Percentiles rank a stretch among this genome's conserved stretches.
Conservation (phyloP, 768 basidiomycete genomes). For the Termitomyces sp. region DNA sequence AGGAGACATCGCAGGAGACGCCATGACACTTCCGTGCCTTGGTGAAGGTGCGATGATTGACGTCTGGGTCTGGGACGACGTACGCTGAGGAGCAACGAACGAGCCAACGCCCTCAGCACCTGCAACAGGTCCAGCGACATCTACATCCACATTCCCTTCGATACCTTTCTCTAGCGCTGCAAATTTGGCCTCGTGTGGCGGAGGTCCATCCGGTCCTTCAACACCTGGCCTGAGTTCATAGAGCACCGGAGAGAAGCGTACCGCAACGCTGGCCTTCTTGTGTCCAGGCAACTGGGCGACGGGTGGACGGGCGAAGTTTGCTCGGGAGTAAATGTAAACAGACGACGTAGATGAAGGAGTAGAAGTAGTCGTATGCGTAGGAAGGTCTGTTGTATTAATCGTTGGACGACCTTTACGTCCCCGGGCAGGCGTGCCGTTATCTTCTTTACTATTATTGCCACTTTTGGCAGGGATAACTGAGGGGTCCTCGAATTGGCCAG, state of each 20-base stretch:
- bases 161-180: conserved; percentile 63
- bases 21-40: conserved; percentile 25
- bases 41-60: conserved; percentile 48
- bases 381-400: conserved; percentile 28
- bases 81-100: conserved; percentile 29
- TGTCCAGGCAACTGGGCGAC: conserved; percentile 95
- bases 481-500: conserved; percentile 95
- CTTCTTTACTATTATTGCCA: conserved; percentile 18
- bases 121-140: conserved; percentile 43
- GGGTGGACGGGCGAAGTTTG: conserved; percentile 89
- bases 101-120: conserved; percentile 13
- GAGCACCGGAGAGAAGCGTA: conserved; percentile 88
- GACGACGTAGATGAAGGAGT: conserved; percentile 35
- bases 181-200: conserved; percentile 30
- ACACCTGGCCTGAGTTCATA: conserved; percentile 81
- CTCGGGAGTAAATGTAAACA: conserved; percentile 94
- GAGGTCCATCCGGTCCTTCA: conserved; percentile 20
- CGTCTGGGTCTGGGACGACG: conserved; percentile 20
- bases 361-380: conserved; percentile 35
- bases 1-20: conserved; percentile 57
- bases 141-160: conserved; percentile 57
- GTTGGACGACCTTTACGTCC: conserved; percentile 55
- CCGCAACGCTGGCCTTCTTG: conserved; percentile 92
- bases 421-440: conserved; percentile 42
- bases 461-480: conserved; percentile 40